Evolutionary conservation across 2,329 filamentous ascomycete genomes (phyloP).

Genomic region (Apiospora arundinis): DNA sequence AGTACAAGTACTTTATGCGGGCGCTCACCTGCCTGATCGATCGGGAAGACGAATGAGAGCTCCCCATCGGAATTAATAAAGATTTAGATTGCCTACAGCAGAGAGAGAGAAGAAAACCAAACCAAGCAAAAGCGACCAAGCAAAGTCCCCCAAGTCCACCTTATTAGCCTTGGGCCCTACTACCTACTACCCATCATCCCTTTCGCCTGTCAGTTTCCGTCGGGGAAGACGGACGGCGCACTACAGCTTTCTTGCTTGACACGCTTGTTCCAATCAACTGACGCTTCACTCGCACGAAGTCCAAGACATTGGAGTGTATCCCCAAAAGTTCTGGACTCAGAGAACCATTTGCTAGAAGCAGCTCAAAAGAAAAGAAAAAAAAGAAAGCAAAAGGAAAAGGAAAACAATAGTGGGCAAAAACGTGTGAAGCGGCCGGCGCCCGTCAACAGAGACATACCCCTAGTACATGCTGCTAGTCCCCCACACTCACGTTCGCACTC

Average conservation of each 20-base stretch:
- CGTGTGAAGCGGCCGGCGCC: background rate
- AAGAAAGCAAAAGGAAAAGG: conserved; percentile 7
- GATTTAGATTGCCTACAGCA: conserved; percentile 10
- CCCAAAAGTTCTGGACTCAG: conserved; percentile 30
- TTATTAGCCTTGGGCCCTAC: background rate
- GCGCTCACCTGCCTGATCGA: conserved; percentile 21
- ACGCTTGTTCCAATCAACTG: conserved; percentile 35
- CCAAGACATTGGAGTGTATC: conserved; percentile 36
- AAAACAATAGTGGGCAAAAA: background rate
- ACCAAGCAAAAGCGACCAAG: background rate
- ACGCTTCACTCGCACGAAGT: conserved; percentile 29
- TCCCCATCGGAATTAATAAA: background rate
- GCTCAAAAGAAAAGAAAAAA: conserved; percentile 21
- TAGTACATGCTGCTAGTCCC: conserved; percentile 28
- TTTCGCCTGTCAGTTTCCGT: conserved; percentile 23
- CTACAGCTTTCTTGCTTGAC: conserved; percentile 32
- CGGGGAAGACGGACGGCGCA: conserved; percentile 33
- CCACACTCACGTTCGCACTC: conserved; percentile 24
- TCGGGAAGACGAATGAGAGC: conserved; percentile 19
- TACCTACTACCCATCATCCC: background rate
- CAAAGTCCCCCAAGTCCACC: background rate
- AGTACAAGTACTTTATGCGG: conserved; percentile 22
- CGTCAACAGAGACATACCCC: conserved; percentile 13
- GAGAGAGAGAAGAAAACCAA: background rate
- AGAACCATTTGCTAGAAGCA: conserved; percentile 9